These are phyloP conservation scores for Amaranthus hypochondriacus DNA, from an alignment of 148 eudicot genomes.

Conservation along the genomic window DNA sequence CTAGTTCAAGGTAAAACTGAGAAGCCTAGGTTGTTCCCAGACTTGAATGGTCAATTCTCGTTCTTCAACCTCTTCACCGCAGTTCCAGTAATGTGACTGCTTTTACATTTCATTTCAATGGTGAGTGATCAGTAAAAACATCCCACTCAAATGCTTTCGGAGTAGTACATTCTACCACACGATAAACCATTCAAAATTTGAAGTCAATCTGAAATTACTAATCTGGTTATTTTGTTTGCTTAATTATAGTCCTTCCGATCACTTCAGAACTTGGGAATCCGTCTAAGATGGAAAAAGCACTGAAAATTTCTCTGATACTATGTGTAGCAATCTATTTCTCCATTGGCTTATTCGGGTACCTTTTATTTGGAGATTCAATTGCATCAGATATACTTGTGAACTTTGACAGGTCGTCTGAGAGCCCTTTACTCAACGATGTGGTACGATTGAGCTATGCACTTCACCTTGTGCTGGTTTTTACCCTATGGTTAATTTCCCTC, in stretches of 20 bases:
- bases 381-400: constrained; percentile 86
- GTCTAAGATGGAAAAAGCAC: constrained; percentile 56
- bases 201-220: neutral
- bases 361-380: constrained; percentile 78
- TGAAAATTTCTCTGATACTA: constrained; percentile 61
- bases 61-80: constrained; percentile 91
- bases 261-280: constrained; percentile 73
- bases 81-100: constrained; percentile 85
- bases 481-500: constrained; percentile 76
- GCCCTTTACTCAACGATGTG: constrained; percentile 48
- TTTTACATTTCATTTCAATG: constrained; percentile 94
- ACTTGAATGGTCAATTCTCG: constrained; percentile 40
- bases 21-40: constrained; percentile 54
- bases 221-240: neutral
- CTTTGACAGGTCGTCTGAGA: constrained; percentile 61
- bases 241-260: constrained; percentile 75
- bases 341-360: constrained; percentile 81
- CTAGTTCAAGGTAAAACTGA: constrained; percentile 55
- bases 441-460: constrained; percentile 85
- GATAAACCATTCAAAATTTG: too few species aligned
- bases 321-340: constrained; percentile 69
- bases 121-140: constrained; percentile 29
- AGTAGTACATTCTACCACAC: too few species aligned
- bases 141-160: too few species aligned
- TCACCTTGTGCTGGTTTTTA: constrained; percentile 81